These are phyloP conservation scores for Aspergillus felis DNA, from an alignment of 2,329 filamentous ascomycete species.

Conservation along the genomic window DNA sequence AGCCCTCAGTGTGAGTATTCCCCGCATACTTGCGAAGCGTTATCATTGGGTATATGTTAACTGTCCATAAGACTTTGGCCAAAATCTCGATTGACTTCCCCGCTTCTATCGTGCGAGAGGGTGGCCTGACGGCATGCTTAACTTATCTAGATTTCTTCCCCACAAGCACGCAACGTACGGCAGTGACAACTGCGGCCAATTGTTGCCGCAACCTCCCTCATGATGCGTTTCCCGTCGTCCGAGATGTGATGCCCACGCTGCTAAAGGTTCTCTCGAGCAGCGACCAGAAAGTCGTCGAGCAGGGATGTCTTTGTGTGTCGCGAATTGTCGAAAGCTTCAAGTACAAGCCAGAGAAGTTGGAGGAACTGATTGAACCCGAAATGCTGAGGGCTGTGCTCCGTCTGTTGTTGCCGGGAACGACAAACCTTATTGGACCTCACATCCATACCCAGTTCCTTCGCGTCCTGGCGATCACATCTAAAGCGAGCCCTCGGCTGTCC, in stretches of 20 bases:
- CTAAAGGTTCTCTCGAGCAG: constrained; percentile 85
- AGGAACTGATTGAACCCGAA: constrained; percentile 86
- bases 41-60: constrained; percentile 5
- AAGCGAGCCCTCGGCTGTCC: constrained; percentile 80
- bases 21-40: neutral
- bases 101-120: constrained; percentile 89
- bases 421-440: constrained; percentile 87
- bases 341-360: constrained; percentile 78
- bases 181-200: constrained; percentile 95
- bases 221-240: constrained; percentile 86
- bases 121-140: constrained; percentile 89
- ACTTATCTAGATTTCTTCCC: constrained; percentile 97
- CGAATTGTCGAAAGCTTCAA: constrained; percentile 97
- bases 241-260: constrained; percentile 94
- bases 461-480: constrained; percentile 83
- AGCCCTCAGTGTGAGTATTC: constrained; percentile 66
- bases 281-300: constrained; percentile 94
- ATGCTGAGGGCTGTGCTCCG: constrained; percentile 80
- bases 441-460: constrained; percentile 96
- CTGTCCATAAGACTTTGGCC: constrained; percentile 66
- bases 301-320: constrained; percentile 91
- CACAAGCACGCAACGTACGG: constrained; percentile 92
- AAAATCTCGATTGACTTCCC: constrained; percentile 98
- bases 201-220: constrained; percentile 96
- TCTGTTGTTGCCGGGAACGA: constrained; percentile 86